Evolutionary conservation across 768 basidiomycete species (phyloP), one percentile per base, ranked within the genome.

Genomic region (Sutorius australiensis): DNA sequence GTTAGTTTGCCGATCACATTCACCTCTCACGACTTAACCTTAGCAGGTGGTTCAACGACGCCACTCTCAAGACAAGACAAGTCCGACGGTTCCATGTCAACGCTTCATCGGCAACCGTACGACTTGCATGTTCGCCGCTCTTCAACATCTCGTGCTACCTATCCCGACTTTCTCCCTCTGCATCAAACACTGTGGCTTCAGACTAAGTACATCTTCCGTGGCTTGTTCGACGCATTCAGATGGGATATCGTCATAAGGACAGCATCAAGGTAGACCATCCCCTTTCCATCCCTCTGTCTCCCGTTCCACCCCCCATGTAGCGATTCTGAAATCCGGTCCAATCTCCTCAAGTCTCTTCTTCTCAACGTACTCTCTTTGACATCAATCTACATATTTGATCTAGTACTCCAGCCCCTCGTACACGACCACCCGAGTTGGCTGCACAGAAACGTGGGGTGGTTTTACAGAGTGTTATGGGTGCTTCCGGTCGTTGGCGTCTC

Each of bases 381-480:
- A 13, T 89, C 86, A 12, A 83, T 92, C 53, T 90, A 84, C 65
- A 73, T 79, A n/a, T 89, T 91, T 66, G 87, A 91, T 61, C 65
- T 84, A 43, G 65, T 92, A 27, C 74, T 93, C 13, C 76, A 80
- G 17, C 88, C 89, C 3, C 76, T 90, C 19, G 79, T 87, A 14
- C 78, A 75, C 17, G 77, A 79, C 59, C 77, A 80, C 49, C 78
- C 80, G 53, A 81, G 75, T 55, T 88, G 84, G 84, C 66, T 87
- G 37, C 84, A 84, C 63, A 75, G 82, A 24, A 87, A 89, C 60
- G 75, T 91, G 11, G 83, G 86, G 10, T 84, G 82, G 81, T 81
- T 89, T 58, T 90, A 88, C 67, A 86, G 84, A 61, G 70, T 81
- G 8, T 69, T 94, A 36, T 94, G 91, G 90, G 70, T 94, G 4